Evolutionary conservation across 257 asterid species (phyloP).

Genomic region (Hygrophila difformis): DNA sequence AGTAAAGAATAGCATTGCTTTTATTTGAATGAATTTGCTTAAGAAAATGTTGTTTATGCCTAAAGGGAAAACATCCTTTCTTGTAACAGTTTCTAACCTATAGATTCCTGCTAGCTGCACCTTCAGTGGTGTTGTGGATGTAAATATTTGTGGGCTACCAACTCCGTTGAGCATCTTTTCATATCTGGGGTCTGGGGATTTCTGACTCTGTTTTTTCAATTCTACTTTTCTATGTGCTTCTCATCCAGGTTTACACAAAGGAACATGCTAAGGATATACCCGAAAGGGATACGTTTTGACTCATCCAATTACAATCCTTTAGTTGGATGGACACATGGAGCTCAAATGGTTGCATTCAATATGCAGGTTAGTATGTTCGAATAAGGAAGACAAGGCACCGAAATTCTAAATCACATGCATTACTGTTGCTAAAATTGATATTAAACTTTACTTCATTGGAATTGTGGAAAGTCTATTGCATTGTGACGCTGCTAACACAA

Average conservation of each 20-base stretch:
- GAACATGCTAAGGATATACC: slow-evolving; percentile 74
- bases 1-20: too few species aligned
- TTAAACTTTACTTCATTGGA: not conserved
- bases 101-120: too few species aligned
- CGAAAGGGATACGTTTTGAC: slow-evolving; percentile 77
- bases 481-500: not conserved
- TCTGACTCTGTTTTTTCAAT: not conserved
- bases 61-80: too few species aligned
- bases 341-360: slow-evolving; percentile 95
- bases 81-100: too few species aligned
- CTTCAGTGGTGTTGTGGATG: too few species aligned
- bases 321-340: slow-evolving; percentile 89
- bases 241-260: slow-evolving; percentile 63
- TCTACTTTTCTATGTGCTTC: slow-evolving; percentile 12
- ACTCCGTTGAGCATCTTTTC: too few species aligned
- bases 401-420: too few species aligned
- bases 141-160: too few species aligned
- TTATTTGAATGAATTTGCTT: slow-evolving; percentile 1
- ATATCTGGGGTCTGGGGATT: too few species aligned
- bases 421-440: too few species aligned
- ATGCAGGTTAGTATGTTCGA: slow-evolving; percentile 67
- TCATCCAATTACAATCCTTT: slow-evolving; percentile 96
- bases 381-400: too few species aligned
- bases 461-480: not conserved
- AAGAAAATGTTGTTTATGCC: too few species aligned